These are phyloP conservation scores for Aphanomyces astaci DNA, from an alignment of 352 stramenopile species.

Conservation along the genomic window DNA sequence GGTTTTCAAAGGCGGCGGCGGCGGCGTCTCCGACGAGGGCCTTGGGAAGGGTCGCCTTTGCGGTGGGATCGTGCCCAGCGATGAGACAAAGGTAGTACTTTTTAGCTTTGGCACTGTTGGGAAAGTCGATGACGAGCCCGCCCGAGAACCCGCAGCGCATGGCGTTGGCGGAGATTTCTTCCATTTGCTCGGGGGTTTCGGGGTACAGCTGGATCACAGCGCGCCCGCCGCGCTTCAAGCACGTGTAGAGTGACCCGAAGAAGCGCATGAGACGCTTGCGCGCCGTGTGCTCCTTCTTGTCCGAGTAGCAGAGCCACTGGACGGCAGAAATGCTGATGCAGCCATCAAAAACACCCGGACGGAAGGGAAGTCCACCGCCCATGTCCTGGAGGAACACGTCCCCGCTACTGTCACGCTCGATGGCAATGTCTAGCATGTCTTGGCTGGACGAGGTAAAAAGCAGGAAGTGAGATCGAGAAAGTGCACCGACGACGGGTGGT, in stretches of 20 bases:
- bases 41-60: conserved; percentile 61
- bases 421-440: conserved; percentile 98
- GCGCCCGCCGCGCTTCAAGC: conserved; percentile 75
- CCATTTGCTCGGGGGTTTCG: conserved; percentile 95
- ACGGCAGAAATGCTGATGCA: conserved; percentile 99
- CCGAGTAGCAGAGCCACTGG: conserved; percentile 99
- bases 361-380: conserved; percentile 97
- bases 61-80: conserved; percentile 79
- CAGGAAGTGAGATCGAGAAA: conserved; percentile 22
- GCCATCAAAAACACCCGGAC: conserved; percentile 96
- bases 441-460: conserved; percentile 44
- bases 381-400: conserved; percentile 94
- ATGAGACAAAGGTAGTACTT: conserved; percentile 99
- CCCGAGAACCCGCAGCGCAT: conserved; percentile 90
- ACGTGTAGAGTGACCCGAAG: conserved; percentile 92
- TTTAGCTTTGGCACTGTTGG: conserved; percentile 98
- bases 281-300: conserved; percentile 92
- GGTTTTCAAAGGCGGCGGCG: conserved; percentile 53
- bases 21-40: conserved; percentile 57
- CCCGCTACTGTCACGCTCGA: conserved; percentile 86
- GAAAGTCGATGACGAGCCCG: conserved; percentile 98
- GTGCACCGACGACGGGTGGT: background rate
- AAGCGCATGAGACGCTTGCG: conserved; percentile 93
- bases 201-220: conserved; percentile 99
- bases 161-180: conserved; percentile 84